Base-by-base conservation (phyloP, 805 yeast species). In the Diddensiella caesifluorescens region DNA sequence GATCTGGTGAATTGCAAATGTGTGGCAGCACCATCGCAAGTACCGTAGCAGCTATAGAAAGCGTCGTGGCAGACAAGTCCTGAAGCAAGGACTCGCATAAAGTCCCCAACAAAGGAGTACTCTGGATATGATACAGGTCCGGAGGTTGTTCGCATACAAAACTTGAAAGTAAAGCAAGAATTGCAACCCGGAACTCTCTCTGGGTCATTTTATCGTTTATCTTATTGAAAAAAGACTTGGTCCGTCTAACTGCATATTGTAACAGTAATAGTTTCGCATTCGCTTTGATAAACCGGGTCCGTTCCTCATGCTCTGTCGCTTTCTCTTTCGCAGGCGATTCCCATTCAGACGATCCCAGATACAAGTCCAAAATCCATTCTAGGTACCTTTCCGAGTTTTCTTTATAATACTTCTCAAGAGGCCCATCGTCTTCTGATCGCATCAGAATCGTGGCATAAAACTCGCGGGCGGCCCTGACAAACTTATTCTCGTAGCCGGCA, bases 401-500 rank as follows among this genome's bases (percentile, higher is more conserved):
- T 21, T 44, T 33, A 49, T 47, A 47, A 29, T 53, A 25, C 7
- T 28, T 44, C 26, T 34, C 19, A 34, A 45, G 29, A 15, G 41
- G 21, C 46, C 42, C 52, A n/a, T 48, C 35, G 27, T 52, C 57
- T 19, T 44, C 44, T 6, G 52, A 52, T 19, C 53, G 51, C 6
- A 51, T 44, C 43, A 62, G 45, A 9, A 65, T 51, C 10, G 53
- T 46, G 23, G 47, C 33, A 18, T 67, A 32, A 29, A 67, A 61
- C 6, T 55, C 51, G 10, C 61, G 49, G n/a, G 67, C 42, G 5
- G 57, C 53, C 18, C 48, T 45, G 2, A 64, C 70, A 1, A 73
- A 62, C 5, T 52, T 53, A n/a, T 66, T 50, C 41, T 65, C 69
- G 39, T 61, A 63, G 2, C 83, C 80, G 0, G 81, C 79, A 26